Conservation (phyloP, 805 yeast species). For the Crinitomyces ghanaensis region DNA sequence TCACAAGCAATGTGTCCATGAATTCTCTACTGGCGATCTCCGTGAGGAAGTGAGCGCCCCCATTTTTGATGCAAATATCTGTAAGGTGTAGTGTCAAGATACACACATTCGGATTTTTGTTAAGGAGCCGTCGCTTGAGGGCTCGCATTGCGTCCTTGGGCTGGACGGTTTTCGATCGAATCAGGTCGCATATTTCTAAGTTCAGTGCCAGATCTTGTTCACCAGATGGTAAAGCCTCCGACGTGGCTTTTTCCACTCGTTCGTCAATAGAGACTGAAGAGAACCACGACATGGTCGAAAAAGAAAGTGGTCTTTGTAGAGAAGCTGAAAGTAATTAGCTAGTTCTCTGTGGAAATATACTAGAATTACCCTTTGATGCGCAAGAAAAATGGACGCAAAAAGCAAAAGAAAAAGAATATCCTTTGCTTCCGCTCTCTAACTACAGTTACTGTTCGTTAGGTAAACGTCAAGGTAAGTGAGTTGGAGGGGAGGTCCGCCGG, state of each 20-base stretch:
- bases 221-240: constrained; percentile 85
- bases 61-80: constrained; percentile 85
- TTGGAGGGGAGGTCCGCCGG: no score
- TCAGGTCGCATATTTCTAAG: constrained; percentile 76
- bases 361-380: neutral
- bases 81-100: constrained; percentile 62
- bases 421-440: neutral
- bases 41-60: constrained; percentile 72
- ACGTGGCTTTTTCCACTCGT: constrained; percentile 65
- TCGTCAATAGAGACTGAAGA: constrained; percentile 37
- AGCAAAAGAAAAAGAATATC: no score
- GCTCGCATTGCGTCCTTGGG: constrained; percentile 77
- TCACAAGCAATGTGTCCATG: constrained; percentile 56
- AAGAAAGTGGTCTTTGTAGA: no score
- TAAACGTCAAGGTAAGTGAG: no score
- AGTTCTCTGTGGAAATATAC: no score
- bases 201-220: constrained; percentile 64
- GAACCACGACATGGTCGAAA: constrained; percentile 29
- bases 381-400: no score
- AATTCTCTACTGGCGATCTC: constrained; percentile 80
- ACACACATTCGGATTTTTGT: constrained; percentile 70
- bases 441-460: no score
- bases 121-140: constrained; percentile 62
- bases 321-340: no score
- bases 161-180: constrained; percentile 67